Evolutionary conservation across 2,329 filamentous ascomycete species (phyloP).

Genomic region (Cryphonectria radicalis): DNA sequence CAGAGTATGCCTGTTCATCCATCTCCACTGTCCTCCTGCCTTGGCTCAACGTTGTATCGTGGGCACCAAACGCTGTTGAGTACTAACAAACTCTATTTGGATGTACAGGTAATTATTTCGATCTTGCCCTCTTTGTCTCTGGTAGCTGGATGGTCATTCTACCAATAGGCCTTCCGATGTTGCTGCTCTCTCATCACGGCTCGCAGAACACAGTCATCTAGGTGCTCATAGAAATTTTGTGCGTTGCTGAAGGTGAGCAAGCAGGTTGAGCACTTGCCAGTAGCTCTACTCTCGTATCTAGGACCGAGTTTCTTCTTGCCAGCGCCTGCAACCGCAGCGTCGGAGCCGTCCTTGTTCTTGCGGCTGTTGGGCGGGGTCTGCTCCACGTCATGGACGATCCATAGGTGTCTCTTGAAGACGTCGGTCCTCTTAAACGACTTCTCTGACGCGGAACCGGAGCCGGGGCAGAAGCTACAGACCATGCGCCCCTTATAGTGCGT

Average conservation of each 20-base stretch:
- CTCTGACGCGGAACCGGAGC: conserved; percentile 83
- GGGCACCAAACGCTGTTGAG: no score
- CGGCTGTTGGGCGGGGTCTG: conserved; percentile 90
- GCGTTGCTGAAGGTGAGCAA: conserved; percentile 87
- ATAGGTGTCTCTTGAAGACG: conserved; percentile 93
- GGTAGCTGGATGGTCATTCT: conserved; percentile 37
- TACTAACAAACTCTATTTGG: no score
- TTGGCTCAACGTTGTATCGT: no score
- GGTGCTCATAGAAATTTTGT: conserved; percentile 97
- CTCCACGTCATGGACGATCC: conserved; percentile 87
- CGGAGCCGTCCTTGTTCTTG: conserved; percentile 60
- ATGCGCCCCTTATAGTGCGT: conserved; percentile 98
- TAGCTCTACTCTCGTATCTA: conserved; percentile 75
- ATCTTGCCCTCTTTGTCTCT: no score
- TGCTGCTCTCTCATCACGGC: conserved; percentile 62
- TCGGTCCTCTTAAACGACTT: conserved; percentile 96
- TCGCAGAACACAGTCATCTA: conserved; percentile 76
- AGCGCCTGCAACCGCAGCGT: conserved; percentile 41
- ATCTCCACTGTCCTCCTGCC: no score
- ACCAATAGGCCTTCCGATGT: conserved; percentile 57
- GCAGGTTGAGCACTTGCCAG: conserved; percentile 95
- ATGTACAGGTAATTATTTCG: no score
- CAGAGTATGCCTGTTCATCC: no score
- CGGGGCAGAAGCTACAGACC: conserved; percentile 94
- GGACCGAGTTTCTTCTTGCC: conserved; percentile 64